These are phyloP conservation scores for Mortierella sp. DNA, from an alignment of 371 early-diverging fungal species.

Conservation along the genomic window DNA sequence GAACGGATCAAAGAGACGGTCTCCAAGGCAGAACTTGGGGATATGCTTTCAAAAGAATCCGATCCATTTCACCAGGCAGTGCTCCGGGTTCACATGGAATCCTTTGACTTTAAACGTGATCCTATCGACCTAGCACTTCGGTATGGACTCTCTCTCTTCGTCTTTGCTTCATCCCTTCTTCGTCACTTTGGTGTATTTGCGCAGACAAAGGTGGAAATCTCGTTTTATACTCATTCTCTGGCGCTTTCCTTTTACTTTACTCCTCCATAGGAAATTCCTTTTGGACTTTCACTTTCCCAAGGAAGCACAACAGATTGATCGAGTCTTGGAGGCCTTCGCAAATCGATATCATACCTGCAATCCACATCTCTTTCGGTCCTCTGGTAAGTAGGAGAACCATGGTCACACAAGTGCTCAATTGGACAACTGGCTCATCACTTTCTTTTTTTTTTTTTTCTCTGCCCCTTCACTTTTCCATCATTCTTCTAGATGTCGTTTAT, in stretches of 20 bases:
- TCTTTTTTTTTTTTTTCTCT: slow-evolving; percentile 10
- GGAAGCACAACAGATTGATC: slow-evolving; percentile 93
- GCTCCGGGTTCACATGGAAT: slow-evolving; percentile 66
- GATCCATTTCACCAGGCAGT: slow-evolving; percentile 60
- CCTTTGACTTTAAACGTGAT: slow-evolving; percentile 76
- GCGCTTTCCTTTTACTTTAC: slow-evolving; percentile 1
- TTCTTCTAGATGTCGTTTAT: slow-evolving; percentile 75
- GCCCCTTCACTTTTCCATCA: not conserved
- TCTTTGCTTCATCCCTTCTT: not conserved
- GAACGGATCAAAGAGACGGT: slow-evolving; percentile 56
- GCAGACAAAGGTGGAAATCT: not conserved
- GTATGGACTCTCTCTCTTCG: slow-evolving; percentile 48
- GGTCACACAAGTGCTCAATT: not conserved
- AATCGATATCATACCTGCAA: slow-evolving; percentile 83
- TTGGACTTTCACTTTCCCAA: slow-evolving; percentile 84
- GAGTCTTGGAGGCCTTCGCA: slow-evolving; percentile 89
- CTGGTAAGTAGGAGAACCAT: slow-evolving; percentile 58
- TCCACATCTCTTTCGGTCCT: slow-evolving; percentile 70
- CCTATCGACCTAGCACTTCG: slow-evolving; percentile 81
- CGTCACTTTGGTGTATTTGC: not conserved
- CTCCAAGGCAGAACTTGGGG: slow-evolving; percentile 59
- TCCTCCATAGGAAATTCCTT: slow-evolving; percentile 73
- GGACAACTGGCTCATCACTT: not conserved
- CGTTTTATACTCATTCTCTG: slow-evolving; percentile 15
- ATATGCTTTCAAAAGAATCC: slow-evolving; percentile 57